Conservation (phyloP, 106 monocot species). For the Phalaenopsis equestris region DNA sequence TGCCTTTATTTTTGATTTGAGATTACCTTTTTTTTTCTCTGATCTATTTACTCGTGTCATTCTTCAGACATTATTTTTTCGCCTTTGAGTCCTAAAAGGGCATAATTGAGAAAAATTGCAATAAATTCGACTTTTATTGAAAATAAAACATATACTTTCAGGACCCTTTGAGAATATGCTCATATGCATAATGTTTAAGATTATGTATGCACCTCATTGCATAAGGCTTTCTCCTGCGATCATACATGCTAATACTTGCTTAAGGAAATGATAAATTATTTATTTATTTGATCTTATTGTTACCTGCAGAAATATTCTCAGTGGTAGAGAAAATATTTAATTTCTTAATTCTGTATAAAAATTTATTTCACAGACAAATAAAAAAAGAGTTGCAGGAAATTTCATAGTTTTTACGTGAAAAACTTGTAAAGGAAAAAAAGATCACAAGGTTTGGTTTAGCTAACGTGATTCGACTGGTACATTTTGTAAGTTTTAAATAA, state of each 20-base stretch:
- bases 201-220: not conserved
- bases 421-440: too few relatives aligned
- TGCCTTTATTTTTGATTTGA: not conserved
- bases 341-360: too few relatives aligned
- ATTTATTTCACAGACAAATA: too few relatives aligned
- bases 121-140: not conserved
- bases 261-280: not conserved
- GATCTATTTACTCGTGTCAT: not conserved
- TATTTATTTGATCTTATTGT: not conserved
- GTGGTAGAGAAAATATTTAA: too few relatives aligned
- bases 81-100: not conserved
- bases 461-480: too few relatives aligned
- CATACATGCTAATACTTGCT: not conserved
- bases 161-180: not conserved
- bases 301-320: too few relatives aligned
- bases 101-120: not conserved
- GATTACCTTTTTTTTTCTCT: not conserved
- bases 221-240: not conserved
- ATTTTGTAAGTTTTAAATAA: too few relatives aligned
- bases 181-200: not conserved
- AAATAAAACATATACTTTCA: not conserved
- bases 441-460: too few relatives aligned
- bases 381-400: too few relatives aligned
- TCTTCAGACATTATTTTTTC: not conserved
- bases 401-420: too few relatives aligned